Base-by-base conservation (phyloP, 148 eudicot genomes). In the Spergularia bocconei region DNA sequence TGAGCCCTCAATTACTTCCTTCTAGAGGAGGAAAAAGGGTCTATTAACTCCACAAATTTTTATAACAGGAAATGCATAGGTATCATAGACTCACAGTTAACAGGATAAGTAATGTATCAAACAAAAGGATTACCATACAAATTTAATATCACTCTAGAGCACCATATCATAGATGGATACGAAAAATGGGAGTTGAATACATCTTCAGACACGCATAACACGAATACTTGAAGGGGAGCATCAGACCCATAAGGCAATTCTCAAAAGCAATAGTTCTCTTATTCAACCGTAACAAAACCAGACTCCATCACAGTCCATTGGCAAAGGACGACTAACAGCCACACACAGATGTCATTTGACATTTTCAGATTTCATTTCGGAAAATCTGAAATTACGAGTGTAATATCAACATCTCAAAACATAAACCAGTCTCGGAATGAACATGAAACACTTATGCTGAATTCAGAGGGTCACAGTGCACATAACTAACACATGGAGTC, bases 331-430 rank as follows among this genome's bases (percentile, higher is more conserved):
- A 36, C 29, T n/a, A 56, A 17, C 60, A 10, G 60, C 25, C 63
- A 29, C 50, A 10, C 36, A 29, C 36, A 29, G 36, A 29, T 7
- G 16, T 13, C 17, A 16, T 44, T 25, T 20, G 20, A 47, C 53
- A 14, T 50, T 68, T 48, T 68, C 71, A 71, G 61, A 13, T 47
- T 57, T 23, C 41, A 61, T n/a, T n/a, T n/a, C n/a, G n/a, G 64
- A 23, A 56, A 20, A 55, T 20, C 21, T 12, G 8, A 10, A 71
- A 47, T 50, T 58, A 19, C 75, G 20, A 71, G 63, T 63, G 16
- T 4, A 60, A 60, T 33, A 60, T 2, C 64, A 60, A 60, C 64
- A 60, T 9, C 64, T 13, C 13, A 60, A 21, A n/a, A 57, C 6
- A 21, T 57, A 8, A 17, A 57, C 6, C 60, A 17, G 6, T 17